A percentile compares a stretch with the other conserved stretches of the same genome.
Conservation (phyloP, 257 asterid genomes). For the Mitragyna speciosa region DNA sequence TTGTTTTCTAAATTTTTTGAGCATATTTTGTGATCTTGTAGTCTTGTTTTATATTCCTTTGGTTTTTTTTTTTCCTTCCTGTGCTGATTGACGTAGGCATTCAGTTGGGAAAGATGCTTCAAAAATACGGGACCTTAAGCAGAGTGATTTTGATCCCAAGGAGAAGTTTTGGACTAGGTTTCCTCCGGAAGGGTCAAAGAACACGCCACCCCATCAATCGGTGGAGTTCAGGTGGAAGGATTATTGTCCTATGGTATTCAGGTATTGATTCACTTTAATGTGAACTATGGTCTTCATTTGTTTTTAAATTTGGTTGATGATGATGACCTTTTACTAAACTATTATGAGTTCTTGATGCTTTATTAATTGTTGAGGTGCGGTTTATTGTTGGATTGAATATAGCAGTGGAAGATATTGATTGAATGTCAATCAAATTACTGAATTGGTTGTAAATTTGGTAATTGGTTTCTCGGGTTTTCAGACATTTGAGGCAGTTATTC, state of each 20-base stretch:
- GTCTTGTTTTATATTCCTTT: background rate
- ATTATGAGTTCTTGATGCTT: background rate
- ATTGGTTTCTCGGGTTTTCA: conserved; percentile 32
- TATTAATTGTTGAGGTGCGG: background rate
- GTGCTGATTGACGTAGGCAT: conserved; percentile 40
- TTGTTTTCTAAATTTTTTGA: background rate
- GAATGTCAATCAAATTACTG: too few relatives aligned
- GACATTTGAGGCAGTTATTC: conserved; percentile 84
- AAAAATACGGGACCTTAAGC: conserved; percentile 47
- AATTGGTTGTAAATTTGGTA: conserved; percentile 5
- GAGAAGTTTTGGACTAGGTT: conserved; percentile 94
- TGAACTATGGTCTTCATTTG: background rate
- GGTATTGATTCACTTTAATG: conserved; percentile 33
- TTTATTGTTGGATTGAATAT: background rate
- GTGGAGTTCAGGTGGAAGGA: conserved; percentile 90
- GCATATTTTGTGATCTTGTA: background rate
- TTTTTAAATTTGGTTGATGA: background rate
- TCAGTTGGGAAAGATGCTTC: conserved; percentile 86
- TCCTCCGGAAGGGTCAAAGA: conserved; percentile 80
- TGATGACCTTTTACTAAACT: background rate
- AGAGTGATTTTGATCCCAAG: conserved; percentile 80
- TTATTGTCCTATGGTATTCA: conserved; percentile 84
- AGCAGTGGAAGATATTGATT: background rate
- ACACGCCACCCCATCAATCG: conserved; percentile 81
- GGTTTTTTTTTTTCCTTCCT: conserved; percentile 3